phyloP scores from a whole-genome alignment of 2,329 filamentous ascomycete species.

The Aspergillus niger region DNA sequence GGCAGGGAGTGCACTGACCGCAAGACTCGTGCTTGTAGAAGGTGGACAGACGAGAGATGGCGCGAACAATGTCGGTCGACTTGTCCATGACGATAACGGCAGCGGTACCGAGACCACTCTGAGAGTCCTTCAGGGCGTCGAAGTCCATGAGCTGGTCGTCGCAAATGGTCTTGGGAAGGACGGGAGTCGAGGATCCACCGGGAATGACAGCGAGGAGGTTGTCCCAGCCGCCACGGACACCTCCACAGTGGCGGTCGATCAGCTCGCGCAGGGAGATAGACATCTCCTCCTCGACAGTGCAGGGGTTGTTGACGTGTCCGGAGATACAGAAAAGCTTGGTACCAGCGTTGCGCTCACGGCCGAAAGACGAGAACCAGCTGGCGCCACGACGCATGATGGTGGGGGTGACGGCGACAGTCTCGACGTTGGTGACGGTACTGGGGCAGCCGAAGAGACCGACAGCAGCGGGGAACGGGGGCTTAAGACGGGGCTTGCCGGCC shows the following conservation, averaged over 20 bases:
- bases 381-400: slow-evolving; percentile 93
- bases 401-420: slow-evolving; percentile 92
- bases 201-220: slow-evolving; percentile 95
- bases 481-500: slow-evolving; percentile 95
- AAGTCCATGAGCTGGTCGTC: slow-evolving; percentile 99
- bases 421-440: slow-evolving; percentile 96
- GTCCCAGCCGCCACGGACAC: slow-evolving; percentile 95
- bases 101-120: slow-evolving; percentile 94
- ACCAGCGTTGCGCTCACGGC: slow-evolving; percentile 92
- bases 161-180: slow-evolving; percentile 85
- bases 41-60: slow-evolving; percentile 87
- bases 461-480: slow-evolving; percentile 96
- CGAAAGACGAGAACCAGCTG: slow-evolving; percentile 90
- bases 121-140: slow-evolving; percentile 94
- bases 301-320: slow-evolving; percentile 97
- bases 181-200: slow-evolving; percentile 93
- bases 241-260: slow-evolving; percentile 97
- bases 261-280: slow-evolving; percentile 93
- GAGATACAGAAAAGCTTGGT: slow-evolving; percentile 99
- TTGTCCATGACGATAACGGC: slow-evolving; percentile 99
- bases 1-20: slow-evolving; percentile 98
- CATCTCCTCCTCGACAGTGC: slow-evolving; percentile 99
- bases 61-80: slow-evolving; percentile 91
- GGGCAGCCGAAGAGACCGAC: slow-evolving; percentile 98
- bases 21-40: slow-evolving; percentile 99